A percentile compares a stretch with the other conserved stretches of the same genome.
phyloP scores from a whole-genome alignment of 192 early-diverging fungal species.

The Coemansia sp. region DNA sequence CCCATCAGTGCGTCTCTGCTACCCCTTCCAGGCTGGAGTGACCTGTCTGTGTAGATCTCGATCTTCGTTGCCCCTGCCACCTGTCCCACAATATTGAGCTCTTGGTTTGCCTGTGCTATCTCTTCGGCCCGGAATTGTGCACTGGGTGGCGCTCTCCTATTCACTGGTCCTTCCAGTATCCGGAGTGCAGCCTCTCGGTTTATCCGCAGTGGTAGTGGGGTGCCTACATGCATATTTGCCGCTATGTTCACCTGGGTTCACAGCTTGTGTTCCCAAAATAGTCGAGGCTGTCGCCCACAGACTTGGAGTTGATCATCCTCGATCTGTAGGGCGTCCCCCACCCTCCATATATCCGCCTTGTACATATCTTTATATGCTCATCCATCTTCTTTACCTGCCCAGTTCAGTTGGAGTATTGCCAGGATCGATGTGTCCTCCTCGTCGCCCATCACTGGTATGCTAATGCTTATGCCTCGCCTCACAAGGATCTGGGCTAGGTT shows the following conservation, averaged over 20 bases:
- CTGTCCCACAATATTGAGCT: too few relatives aligned
- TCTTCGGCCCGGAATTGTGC: too few relatives aligned
- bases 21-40: neutral
- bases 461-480: neutral
- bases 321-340: neutral
- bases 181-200: too few relatives aligned
- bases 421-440: neutral
- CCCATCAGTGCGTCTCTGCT: too few relatives aligned
- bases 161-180: too few relatives aligned
- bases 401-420: neutral
- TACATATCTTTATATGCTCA: neutral
- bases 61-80: neutral
- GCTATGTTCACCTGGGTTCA: too few relatives aligned
- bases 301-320: neutral
- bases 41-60: neutral
- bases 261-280: neutral
- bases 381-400: neutral
- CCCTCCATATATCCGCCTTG: neutral
- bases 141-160: too few relatives aligned
- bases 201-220: too few relatives aligned
- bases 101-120: too few relatives aligned
- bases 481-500: neutral
- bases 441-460: neutral
- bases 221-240: too few relatives aligned
- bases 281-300: neutral